Evolutionary conservation across 768 basidiomycete genomes (phyloP), one percentile per base, ranked within the genome.

Genomic region (Symmetrospora coprosmae): DNA sequence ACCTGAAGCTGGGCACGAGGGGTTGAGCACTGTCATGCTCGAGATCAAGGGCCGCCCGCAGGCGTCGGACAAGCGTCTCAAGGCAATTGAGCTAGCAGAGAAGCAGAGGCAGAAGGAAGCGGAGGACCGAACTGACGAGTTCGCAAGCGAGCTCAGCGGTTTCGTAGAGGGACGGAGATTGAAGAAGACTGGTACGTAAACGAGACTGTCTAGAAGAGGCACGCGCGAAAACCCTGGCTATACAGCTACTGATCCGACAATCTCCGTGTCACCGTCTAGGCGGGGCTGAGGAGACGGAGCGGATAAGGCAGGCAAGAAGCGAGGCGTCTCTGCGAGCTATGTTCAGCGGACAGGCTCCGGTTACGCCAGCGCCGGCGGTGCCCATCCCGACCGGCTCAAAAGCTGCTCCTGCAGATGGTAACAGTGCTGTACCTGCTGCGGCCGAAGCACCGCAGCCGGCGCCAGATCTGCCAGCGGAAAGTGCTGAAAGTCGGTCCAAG

Each of bases 141-240:
- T 96, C 72, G 80, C 87, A 66, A 76, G 78, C 14, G 92, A 97
- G 75, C 70, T 99, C 66, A 73, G 74, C 43, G 87, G 85, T 3
- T 96, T 97, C 73, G 90, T 99, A 51, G 78, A 75, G 3, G 81
- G 82, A 63, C 86, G 85, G 77, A 90, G 85, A 75, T 74, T 99
- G 71, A 87, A 82, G 77, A 84, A 89, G 86, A 99, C 91, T 17
- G 92, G 91, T 91, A 89, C 14, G 85, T 87, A 23, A 87, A 91
- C 72, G 88, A 92, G 74, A 79, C 76, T 41, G 31, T 4, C n/a
- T n/a, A n/a, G n/a, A n/a, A n/a, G n/a, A n/a, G n/a, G n/a, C n/a
- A n/a, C n/a, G n/a, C n/a, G n/a, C n/a, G n/a, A n/a, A n/a, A n/a
- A n/a, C n/a, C n/a, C n/a, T n/a, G n/a, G n/a, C n/a, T n/a, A n/a